Conservation (phyloP, 495 filamentous ascomycete species). For the Zalerion maritima region DNA sequence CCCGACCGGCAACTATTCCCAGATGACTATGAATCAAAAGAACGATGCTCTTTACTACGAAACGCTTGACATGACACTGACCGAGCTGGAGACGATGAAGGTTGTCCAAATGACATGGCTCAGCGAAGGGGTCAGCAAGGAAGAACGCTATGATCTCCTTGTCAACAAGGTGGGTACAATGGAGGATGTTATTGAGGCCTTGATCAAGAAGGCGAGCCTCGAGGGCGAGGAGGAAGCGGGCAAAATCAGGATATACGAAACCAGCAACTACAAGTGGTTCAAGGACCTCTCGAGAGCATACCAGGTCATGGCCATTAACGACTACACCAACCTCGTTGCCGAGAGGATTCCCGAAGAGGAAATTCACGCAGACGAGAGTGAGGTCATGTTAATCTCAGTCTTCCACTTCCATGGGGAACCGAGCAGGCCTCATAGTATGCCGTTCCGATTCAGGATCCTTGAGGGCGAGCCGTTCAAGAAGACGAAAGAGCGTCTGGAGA, state of each 20-base stretch:
- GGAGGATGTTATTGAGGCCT: constrained; percentile 52
- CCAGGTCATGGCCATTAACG: constrained; percentile 57
- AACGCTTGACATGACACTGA: constrained; percentile 81
- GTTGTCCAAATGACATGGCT: constrained; percentile 67
- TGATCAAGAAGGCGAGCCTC: constrained; percentile 69
- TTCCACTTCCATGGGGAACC: constrained; percentile 89
- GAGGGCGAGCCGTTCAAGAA: constrained; percentile 79
- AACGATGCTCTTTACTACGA: constrained; percentile 77
- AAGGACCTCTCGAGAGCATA: constrained; percentile 52
- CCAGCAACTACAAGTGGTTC: constrained; percentile 61
- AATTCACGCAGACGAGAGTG: constrained; percentile 37
- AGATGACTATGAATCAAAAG: constrained; percentile 48
- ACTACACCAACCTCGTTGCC: constrained; percentile 72
- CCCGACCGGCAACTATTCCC: constrained; percentile 36
- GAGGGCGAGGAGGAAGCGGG: constrained; percentile 53
- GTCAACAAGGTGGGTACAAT: constrained; percentile 71
- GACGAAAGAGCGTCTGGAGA: constrained; percentile 79
- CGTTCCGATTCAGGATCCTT: constrained; percentile 82
- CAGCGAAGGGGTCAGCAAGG: constrained; percentile 79
- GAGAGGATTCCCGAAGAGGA: constrained; percentile 76
- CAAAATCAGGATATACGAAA: constrained; percentile 61
- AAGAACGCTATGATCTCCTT: constrained; percentile 67
- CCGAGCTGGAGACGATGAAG: constrained; percentile 85
- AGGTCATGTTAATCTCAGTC: constrained; percentile 57
- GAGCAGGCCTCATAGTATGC: constrained; percentile 58